These are phyloP conservation scores for Obelidium mucronatum DNA, from an alignment of 192 early-diverging fungal species.

Conservation along the genomic window DNA sequence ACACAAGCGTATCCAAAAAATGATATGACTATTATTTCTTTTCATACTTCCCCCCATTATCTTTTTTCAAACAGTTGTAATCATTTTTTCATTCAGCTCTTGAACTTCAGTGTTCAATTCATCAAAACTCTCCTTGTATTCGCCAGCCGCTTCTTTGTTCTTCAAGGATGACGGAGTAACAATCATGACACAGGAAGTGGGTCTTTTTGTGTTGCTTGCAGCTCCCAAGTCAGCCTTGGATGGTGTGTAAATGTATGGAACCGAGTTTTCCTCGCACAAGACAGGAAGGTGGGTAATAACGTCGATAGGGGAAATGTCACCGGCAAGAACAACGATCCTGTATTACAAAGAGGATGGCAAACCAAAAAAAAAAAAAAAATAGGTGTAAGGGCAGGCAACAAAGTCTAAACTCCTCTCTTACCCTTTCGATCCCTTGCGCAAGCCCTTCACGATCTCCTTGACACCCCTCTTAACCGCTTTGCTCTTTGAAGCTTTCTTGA, in stretches of 20 bases:
- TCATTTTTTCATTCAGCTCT: slow-evolving; percentile 72
- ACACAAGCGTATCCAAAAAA: background rate
- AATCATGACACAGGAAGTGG: slow-evolving; percentile 91
- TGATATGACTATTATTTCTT: background rate
- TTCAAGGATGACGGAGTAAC: slow-evolving; percentile 54
- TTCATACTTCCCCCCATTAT: background rate
- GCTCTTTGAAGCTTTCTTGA: slow-evolving; percentile 88
- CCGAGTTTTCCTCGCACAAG: slow-evolving; percentile 93
- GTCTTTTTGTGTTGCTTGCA: slow-evolving; percentile 92
- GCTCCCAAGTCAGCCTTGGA: slow-evolving; percentile 95
- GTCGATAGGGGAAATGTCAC: slow-evolving; percentile 96
- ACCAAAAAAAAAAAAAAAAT: slow-evolving; percentile 7
- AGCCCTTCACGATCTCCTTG: slow-evolving; percentile 96
- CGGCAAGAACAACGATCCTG: slow-evolving; percentile 91
- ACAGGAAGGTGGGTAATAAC: slow-evolving; percentile 98
- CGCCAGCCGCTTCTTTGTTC: slow-evolving; percentile 76
- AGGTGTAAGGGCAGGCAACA: background rate
- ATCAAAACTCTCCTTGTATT: slow-evolving; percentile 89
- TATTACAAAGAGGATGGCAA: background rate
- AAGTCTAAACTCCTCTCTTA: slow-evolving; percentile 13
- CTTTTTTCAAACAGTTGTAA: slow-evolving; percentile 53
- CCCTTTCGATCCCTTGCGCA: slow-evolving; percentile 95
- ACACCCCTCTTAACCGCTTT: slow-evolving; percentile 93
- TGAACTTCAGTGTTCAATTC: slow-evolving; percentile 81
- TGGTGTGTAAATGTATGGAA: slow-evolving; percentile 96